Base-by-base conservation (phyloP, 1,284 basidiomycete species). In the Xerocomus amazonicus region DNA sequence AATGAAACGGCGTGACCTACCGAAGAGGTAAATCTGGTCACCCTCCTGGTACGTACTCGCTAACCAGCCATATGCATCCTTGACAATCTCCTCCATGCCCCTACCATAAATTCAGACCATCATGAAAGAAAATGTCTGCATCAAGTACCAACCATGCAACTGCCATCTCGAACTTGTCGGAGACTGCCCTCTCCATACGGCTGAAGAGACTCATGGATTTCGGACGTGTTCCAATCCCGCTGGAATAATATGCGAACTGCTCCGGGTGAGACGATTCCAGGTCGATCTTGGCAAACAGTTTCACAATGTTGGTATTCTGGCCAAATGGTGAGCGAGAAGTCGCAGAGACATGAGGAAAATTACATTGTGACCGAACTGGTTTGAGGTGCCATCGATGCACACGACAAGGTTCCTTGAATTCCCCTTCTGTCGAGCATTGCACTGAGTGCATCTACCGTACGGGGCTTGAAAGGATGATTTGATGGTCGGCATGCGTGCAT, bases 1-100 rank as follows among this genome's bases (percentile, higher is more conserved):
- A 13, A 33, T 16, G 3, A 39, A 9, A 31, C 40, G 34, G 3
- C 1, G 3, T 31, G 32, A 23, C 43, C 0, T 41, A 73, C 75
- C 74, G 48, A 77, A 75, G 1, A 75, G 56, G 48, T 64, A 75
- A 35, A 77, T 75, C 12, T 55, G 56, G 49, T 75, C 74, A 1
- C 71, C 71, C n/a, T 57, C 53, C 19, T 56, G 38, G 51, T 75
- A 75, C 16, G 51, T 59, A 19, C 66, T 61, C 3, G 72, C 62
- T 7, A 76, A 49, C 75, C 74, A 76, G 3, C 62, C 59, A 56
- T 76, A 76, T 0, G 68, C 74, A 29, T 57, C 53, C 33, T 67
- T 68, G 36, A 57, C 53, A 5, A 51, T 66, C 55, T 56, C 69
- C 55, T 63, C 60, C 50, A 57, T 53, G 27, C 57, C 65, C 62